Evolutionary conservation across 805 yeast genomes (phyloP), one percentile per base, ranked within the genome.

Genomic region (Torulaspora maleeae): DNA sequence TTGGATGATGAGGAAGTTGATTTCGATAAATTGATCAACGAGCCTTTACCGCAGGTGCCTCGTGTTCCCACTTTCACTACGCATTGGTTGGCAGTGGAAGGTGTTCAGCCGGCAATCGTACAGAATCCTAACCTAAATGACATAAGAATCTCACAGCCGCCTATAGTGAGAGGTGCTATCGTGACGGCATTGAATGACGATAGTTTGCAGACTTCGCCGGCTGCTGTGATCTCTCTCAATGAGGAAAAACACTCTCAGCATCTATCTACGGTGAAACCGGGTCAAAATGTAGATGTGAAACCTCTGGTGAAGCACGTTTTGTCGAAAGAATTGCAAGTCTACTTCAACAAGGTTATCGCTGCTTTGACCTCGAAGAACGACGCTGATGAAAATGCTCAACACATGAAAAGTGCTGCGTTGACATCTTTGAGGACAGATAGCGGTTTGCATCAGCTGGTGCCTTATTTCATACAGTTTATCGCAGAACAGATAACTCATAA

Each of bases 41-140:
- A 85, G 62, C 97, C 96, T 27, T 71, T 93, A 48, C 99, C 99
- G 5, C 87, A 84, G 58, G 95, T 95, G 2, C 99, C 99, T 4
- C 76, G 98, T 47, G 82, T 83, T 49, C 83, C 95, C 2, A 83
- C 96, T 0, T 90, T 86, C 64, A 89, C 98, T 0, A 95, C 97
- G 5, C 95, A 86, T 63, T 91, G 99, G 98, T 73, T 95, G 27
- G 98, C 99, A 0, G 86, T 93, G 43, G 99, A 93, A 67, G 99
- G 99, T 47, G 95, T 93, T 7, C 99, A 93, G 62, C 99, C 99
- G 1, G 83, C 93, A 27, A 91, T 93, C 44, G 95, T 97, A 1
- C 99, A 95, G 67, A 93, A 93, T 68, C 99, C 99, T 19, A 63
- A 71, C 15, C 76, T 83, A 40, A 74, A 80, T 41, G 97, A 90